These are phyloP conservation scores for Chlorella sp. DNA, from an alignment of 139 green algal genomes.

Conservation along the genomic window DNA sequence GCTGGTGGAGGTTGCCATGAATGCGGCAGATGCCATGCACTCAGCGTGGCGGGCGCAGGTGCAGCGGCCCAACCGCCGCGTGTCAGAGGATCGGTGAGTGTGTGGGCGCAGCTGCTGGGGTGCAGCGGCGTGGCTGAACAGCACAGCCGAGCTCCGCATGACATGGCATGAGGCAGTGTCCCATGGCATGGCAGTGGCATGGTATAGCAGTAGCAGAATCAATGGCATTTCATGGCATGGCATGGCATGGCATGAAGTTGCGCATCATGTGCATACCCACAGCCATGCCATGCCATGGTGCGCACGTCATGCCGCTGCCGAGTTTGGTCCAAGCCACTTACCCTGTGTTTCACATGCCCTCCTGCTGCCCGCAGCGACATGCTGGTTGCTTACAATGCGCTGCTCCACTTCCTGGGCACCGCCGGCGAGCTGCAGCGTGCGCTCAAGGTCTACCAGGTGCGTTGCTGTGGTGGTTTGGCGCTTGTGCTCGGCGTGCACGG, in stretches of 20 bases:
- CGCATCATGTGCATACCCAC: background rate
- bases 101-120: no score
- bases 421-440: slow-evolving; percentile 38
- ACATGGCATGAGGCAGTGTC: no score
- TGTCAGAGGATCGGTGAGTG: slow-evolving; percentile 3
- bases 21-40: slow-evolving; percentile 38
- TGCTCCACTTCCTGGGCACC: slow-evolving; percentile 56
- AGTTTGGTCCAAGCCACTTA: no score
- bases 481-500: background rate
- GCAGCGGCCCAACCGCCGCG: no score
- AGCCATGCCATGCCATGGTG: background rate
- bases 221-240: background rate
- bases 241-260: background rate
- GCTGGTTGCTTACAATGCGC: slow-evolving; percentile 59
- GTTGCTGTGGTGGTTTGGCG: background rate
- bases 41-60: slow-evolving; percentile 16
- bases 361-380: slow-evolving; percentile 30
- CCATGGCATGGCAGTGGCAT: background rate
- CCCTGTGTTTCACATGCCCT: no score
- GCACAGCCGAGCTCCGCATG: background rate
- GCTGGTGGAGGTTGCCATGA: slow-evolving; percentile 42
- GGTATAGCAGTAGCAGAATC: background rate
- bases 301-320: no score
- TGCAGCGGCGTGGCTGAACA: no score
- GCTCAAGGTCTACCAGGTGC: slow-evolving; percentile 40